These are phyloP conservation scores for Neolentinus lepideus DNA, from an alignment of 1,284 basidiomycete species.

Conservation along the genomic window DNA sequence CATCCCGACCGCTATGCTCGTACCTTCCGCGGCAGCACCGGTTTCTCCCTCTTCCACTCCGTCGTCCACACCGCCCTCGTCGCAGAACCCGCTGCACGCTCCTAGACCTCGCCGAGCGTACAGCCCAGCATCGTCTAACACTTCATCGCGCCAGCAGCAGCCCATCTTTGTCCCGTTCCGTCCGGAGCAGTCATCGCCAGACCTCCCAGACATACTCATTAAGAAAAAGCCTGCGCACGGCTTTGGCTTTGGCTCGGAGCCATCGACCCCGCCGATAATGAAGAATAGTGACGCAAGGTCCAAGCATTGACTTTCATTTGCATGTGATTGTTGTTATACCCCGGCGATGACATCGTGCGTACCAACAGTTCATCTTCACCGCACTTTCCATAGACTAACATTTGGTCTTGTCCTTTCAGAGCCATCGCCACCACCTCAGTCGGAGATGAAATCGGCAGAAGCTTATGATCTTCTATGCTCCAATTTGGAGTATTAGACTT, in stretches of 20 bases:
- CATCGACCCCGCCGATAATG: not conserved
- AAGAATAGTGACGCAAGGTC: not conserved
- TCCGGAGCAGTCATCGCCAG: constrained; percentile 47
- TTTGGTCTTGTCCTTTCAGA: not conserved
- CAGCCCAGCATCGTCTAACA: constrained; percentile 9
- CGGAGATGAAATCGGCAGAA: not conserved
- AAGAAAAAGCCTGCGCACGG: constrained; percentile 33
- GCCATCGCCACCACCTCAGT: not conserved
- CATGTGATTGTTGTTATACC: not conserved
- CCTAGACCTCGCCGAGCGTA: constrained; percentile 5
- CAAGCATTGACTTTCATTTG: not conserved
- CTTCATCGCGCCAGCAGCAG: constrained; percentile 14
- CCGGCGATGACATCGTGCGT: not conserved
- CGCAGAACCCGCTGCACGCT: constrained; percentile 20
- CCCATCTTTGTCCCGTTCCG: constrained; percentile 50
- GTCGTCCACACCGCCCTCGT: constrained; percentile 15
- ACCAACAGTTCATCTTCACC: not conserved
- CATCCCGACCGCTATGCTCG: constrained; percentile 7
- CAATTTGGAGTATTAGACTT: not conserved
- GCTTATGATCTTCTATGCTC: not conserved
- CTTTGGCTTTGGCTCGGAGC: constrained; percentile 15
- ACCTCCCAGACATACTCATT: constrained; percentile 44
- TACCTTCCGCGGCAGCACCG: constrained; percentile 2
- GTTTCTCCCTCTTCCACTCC: constrained; percentile 7
- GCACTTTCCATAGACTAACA: not conserved